Conservation (phyloP, 768 basidiomycete species). For the Mycena floridula region DNA sequence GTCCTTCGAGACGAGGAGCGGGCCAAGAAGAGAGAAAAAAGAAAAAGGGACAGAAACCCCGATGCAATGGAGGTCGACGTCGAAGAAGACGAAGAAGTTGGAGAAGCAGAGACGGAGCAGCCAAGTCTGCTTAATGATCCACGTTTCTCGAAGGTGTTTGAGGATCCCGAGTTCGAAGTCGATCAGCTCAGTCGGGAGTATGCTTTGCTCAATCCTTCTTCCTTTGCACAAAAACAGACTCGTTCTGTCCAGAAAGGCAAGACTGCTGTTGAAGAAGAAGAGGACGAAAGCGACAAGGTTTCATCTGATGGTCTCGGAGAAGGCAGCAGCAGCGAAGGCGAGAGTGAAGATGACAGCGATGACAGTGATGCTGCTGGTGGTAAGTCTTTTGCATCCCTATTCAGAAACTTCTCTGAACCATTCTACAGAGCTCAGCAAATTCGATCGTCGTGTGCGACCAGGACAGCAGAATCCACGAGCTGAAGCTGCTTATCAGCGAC, state of each 20-base stretch:
- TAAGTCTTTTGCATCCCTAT: conserved; percentile 20
- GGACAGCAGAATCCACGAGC: conserved; percentile 41
- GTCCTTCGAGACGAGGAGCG: conserved; percentile 62
- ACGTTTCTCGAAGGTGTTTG: conserved; percentile 86
- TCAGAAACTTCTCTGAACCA: neutral
- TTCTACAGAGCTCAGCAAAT: conserved; percentile 40
- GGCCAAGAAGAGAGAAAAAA: conserved; percentile 43
- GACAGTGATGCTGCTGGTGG: conserved; percentile 58
- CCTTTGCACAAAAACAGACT: conserved; percentile 48
- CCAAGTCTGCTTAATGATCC: conserved; percentile 71
- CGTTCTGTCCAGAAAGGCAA: conserved; percentile 33
- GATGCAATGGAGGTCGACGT: conserved; percentile 26
- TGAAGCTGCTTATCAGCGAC: conserved; percentile 38
- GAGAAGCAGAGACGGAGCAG: conserved; percentile 16
- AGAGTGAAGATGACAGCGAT: conserved; percentile 31
- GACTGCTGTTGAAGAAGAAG: conserved; percentile 86
- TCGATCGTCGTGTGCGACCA: conserved; percentile 43
- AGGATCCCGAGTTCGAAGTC: conserved; percentile 87
- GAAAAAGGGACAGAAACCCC: conserved; percentile 33
- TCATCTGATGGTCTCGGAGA: conserved; percentile 53
- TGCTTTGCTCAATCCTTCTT: conserved; percentile 88
- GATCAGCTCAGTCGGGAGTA: conserved; percentile 87
- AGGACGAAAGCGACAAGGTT: conserved; percentile 74
- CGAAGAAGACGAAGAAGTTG: conserved; percentile 20
- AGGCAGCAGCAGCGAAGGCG: conserved; percentile 35